Evolutionary conservation across 768 basidiomycete species (phyloP).

Genomic region (Asterophora parasitica): DNA sequence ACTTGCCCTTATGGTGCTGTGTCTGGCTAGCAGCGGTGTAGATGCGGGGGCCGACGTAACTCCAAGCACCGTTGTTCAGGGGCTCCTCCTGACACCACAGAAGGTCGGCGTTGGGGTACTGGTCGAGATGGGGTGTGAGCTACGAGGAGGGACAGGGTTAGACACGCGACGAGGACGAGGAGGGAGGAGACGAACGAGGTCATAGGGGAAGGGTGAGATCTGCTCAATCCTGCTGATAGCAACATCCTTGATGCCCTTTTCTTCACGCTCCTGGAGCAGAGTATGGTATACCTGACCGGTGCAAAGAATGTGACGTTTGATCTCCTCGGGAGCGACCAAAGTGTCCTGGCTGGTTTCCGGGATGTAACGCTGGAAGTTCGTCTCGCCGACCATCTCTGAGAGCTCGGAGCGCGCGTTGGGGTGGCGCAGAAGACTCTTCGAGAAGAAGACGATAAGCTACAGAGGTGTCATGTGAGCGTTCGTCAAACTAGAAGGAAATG

Average conservation of each 20-base stretch:
- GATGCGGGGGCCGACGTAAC: conserved; percentile 89
- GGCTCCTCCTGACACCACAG: conserved; percentile 98
- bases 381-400: conserved; percentile 85
- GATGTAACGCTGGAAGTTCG: conserved; percentile 89
- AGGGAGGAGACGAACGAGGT: conserved; percentile 57
- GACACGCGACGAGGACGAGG: not conserved
- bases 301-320: conserved; percentile 90
- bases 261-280: conserved; percentile 85
- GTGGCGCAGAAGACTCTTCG: conserved; percentile 92
- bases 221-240: conserved; percentile 95
- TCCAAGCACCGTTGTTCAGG: conserved; percentile 96
- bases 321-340: conserved; percentile 76
- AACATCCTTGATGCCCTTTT: conserved; percentile 85
- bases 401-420: conserved; percentile 86
- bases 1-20: conserved; percentile 85
- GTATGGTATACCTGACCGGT: conserved; percentile 93
- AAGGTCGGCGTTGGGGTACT: conserved; percentile 91
- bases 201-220: conserved; percentile 95
- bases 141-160: conserved; percentile 23
- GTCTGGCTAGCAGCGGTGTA: conserved; percentile 92
- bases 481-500: not conserved
- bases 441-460: conserved; percentile 93
- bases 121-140: conserved; percentile 92
- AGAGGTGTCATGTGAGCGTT: not conserved
- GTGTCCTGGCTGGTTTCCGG: conserved; percentile 74